Evolutionary conservation across 176 grass and related monocot species (phyloP).

Genomic region (Oryza officinalis): DNA sequence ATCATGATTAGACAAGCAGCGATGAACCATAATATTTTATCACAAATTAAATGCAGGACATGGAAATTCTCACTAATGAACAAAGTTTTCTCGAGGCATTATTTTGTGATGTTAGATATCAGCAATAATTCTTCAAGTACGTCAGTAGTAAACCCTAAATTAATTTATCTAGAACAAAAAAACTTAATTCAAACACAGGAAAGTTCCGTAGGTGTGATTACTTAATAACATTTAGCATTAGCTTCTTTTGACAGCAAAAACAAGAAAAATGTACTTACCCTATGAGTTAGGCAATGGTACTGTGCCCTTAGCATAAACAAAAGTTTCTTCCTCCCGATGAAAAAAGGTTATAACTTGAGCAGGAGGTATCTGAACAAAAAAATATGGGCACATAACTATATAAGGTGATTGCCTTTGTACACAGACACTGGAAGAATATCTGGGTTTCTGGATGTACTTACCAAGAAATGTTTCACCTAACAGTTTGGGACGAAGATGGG

Average conservation of each 20-base stretch:
- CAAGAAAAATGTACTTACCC: too few relatives aligned
- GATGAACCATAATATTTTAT: too few relatives aligned
- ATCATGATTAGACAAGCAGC: too few relatives aligned
- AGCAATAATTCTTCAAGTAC: neutral
- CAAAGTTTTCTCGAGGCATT: too few relatives aligned
- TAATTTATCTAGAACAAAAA: too few relatives aligned
- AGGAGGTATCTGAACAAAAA: constrained; percentile 23
- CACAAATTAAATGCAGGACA: neutral
- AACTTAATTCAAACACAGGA: too few relatives aligned
- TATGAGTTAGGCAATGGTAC: too few relatives aligned
- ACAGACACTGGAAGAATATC: neutral
- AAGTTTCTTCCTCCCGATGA: neutral
- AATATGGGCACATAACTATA: neutral
- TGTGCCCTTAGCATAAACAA: neutral
- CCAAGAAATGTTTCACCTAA: constrained; percentile 59
- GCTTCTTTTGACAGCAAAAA: too few relatives aligned
- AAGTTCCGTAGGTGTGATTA: neutral
- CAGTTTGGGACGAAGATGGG: constrained; percentile 42
- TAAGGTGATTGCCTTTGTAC: too few relatives aligned
- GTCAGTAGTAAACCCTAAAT: too few relatives aligned
- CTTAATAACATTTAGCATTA: neutral
- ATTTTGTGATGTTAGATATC: too few relatives aligned
- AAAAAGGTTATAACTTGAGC: constrained; percentile 21
- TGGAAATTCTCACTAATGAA: neutral
- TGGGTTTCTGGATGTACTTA: constrained; percentile 29